Percentiles rank a stretch among this genome's conserved stretches.
phyloP scores from a whole-genome alignment of 2,329 filamentous ascomycete species.

The Corinectria fuckeliana region DNA sequence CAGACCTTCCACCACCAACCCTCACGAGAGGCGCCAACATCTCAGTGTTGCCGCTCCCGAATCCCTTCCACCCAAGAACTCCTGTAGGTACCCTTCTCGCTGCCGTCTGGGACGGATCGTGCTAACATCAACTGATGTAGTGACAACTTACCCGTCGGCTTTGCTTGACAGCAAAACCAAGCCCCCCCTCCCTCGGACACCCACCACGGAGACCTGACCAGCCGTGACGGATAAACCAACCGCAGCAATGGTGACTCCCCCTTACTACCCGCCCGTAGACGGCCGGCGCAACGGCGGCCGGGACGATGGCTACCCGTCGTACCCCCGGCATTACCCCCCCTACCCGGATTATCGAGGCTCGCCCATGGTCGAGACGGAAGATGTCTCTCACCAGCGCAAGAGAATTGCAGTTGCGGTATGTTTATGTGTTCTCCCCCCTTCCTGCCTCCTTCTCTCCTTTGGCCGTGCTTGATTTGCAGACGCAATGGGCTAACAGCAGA shows the following conservation, averaged over 20 bases:
- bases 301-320: slow-evolving; percentile 26
- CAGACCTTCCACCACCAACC: background rate
- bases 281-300: slow-evolving; percentile 27
- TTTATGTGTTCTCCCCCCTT: slow-evolving; percentile 14
- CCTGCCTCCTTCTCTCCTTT: background rate
- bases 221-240: too few species aligned
- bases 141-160: background rate
- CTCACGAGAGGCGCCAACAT: background rate
- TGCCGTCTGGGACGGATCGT: background rate
- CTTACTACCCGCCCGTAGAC: slow-evolving; percentile 28
- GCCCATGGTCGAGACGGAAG: slow-evolving; percentile 44
- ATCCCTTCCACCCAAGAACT: background rate
- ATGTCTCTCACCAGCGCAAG: slow-evolving; percentile 58
- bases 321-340: slow-evolving; percentile 27
- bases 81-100: background rate
- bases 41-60: background rate
- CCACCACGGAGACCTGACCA: background rate
- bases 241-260: slow-evolving; percentile 30
- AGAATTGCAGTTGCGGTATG: slow-evolving; percentile 66
- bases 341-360: slow-evolving; percentile 29
- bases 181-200: background rate
- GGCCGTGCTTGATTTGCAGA: background rate
- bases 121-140: background rate
- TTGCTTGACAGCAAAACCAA: background rate
- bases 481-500: slow-evolving; percentile 28